Conservation (phyloP, 305 asterid species). For the Striga hermonthica region DNA sequence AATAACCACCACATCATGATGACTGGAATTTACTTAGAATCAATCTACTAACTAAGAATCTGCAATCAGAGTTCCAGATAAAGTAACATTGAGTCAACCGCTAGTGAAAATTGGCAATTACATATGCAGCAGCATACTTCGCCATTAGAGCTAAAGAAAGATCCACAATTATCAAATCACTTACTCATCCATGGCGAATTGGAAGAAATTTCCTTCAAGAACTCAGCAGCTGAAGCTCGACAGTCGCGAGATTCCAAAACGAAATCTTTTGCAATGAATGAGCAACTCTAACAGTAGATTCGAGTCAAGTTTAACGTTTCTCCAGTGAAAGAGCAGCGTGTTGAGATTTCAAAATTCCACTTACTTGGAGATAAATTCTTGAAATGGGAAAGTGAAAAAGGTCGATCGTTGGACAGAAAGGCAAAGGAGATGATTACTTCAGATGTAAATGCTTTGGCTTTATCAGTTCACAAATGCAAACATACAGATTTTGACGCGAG, state of each 20-base stretch:
- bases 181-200: slow-evolving; percentile 49
- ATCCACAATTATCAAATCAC: slow-evolving; percentile 28
- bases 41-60: slow-evolving; percentile 21
- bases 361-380: slow-evolving; percentile 7
- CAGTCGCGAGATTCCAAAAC: slow-evolving; percentile 15
- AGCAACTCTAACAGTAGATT: slow-evolving; percentile 28
- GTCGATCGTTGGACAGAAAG: slow-evolving; percentile 12
- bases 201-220: slow-evolving; percentile 27
- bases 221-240: slow-evolving; percentile 31
- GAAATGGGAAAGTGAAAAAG: background rate
- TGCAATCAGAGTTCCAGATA: slow-evolving; percentile 20
- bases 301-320: slow-evolving; percentile 14
- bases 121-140: background rate
- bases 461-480: background rate
- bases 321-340: slow-evolving; percentile 22
- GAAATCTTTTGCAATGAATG: slow-evolving; percentile 4
- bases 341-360: slow-evolving; percentile 7
- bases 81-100: background rate
- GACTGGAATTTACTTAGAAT: slow-evolving; percentile 1
- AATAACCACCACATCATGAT: slow-evolving; percentile 26
- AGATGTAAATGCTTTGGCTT: slow-evolving; percentile 27
- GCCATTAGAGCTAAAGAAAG: slow-evolving; percentile 16
- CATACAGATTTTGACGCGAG: slow-evolving; percentile 23
- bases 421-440: slow-evolving; percentile 15
- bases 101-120: slow-evolving; percentile 23